Base-by-base conservation (phyloP, 2,329 filamentous ascomycete genomes). In the Ophiostoma populinum region DNA sequence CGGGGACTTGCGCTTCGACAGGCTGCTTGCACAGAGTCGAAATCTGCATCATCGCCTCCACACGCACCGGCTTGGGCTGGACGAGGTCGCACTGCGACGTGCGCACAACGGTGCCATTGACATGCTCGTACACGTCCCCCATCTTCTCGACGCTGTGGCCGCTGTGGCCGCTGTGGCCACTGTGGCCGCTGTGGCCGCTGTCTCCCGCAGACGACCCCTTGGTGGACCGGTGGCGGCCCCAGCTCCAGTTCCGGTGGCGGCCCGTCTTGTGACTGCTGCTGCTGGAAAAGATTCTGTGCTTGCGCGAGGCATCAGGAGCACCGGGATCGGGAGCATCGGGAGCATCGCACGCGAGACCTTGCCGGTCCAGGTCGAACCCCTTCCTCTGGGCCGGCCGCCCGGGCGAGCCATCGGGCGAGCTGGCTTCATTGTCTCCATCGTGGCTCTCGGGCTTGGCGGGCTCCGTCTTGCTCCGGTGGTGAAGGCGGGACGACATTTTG, bases 51-150 rank as follows among this genome's bases (percentile, higher is more conserved):
- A 32, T 32, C 20, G 51, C 47, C n/a, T 49, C 33, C 15, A 43
- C 44, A 24, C 47, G 43, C 20, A 47, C 38, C 7, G 51, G 51
- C 27, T 42, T 40, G 5, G 49, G 51, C 36, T 53, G 51, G 36
- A 42, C 34, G 26, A 53, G 37, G 10, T 41, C 37, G 26, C 49
- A 51, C 8, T 43, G 36, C 2, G 45, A 43, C 24, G n/a, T n/a
- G n/a, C 40, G 45, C 7, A 43, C 42, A 18, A 51, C 42, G 7
- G 21, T n/a, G 12, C 28, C 18, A 13, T n/a, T 20, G 7, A 22
- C 15, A 12, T 30, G 16, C 9, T 16, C 22, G 16, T 29, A 21
- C 5, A 11, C 4, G 6, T 24, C 17, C 1, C 5, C 13, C 10
- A 7, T 19, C 10, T 18, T 24, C 16, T 24, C 30, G 5, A n/a